These are phyloP conservation scores for Candida andamanensis DNA, from an alignment of 805 yeast genomes.

Conservation along the genomic window DNA sequence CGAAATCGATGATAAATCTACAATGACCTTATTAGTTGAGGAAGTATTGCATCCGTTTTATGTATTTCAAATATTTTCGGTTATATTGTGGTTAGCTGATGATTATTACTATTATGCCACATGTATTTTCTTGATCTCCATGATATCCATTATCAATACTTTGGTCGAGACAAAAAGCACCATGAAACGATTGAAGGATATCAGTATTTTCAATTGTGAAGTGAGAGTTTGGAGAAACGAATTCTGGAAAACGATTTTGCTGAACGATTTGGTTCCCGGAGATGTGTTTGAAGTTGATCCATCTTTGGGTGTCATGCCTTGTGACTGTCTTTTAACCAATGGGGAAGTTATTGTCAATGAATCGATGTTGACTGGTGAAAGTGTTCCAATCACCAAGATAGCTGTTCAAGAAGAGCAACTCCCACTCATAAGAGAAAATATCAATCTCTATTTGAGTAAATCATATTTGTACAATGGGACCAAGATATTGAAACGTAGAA, in stretches of 20 bases:
- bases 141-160: constrained; percentile 74
- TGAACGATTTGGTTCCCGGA: constrained; percentile 88
- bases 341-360: constrained; percentile 98
- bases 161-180: constrained; percentile 81
- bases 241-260: constrained; percentile 79
- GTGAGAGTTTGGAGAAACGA: constrained; percentile 89
- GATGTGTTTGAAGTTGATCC: constrained; percentile 94
- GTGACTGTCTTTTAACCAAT: constrained; percentile 79
- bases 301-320: constrained; percentile 65
- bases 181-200: constrained; percentile 62
- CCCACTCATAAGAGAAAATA: constrained; percentile 51
- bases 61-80: constrained; percentile 89
- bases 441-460: constrained; percentile 61
- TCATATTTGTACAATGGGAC: constrained; percentile 88
- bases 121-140: constrained; percentile 84
- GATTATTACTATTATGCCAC: constrained; percentile 90
- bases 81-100: constrained; percentile 87
- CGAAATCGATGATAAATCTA: constrained; percentile 69
- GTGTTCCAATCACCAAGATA: constrained; percentile 88
- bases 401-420: constrained; percentile 63
- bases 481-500: constrained; percentile 74
- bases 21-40: constrained; percentile 61
- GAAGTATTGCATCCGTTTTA: constrained; percentile 95
- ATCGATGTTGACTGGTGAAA: constrained; percentile 96
- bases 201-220: constrained; percentile 71